phyloP scores from a whole-genome alignment of 176 grass and related monocot genomes.

The Musa beccarii region DNA sequence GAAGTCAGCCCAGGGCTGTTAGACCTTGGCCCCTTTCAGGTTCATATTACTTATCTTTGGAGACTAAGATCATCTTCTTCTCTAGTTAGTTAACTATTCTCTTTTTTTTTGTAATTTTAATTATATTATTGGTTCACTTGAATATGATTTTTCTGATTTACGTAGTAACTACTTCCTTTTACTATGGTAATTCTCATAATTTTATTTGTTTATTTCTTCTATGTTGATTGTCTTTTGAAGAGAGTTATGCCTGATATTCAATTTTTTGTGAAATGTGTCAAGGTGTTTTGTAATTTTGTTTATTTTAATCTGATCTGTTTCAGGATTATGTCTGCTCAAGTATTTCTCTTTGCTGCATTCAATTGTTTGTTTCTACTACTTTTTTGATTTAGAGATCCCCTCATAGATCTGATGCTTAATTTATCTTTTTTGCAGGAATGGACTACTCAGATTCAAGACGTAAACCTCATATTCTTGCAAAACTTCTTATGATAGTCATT shows the following conservation, averaged over 20 bases:
- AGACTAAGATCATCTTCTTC: not conserved
- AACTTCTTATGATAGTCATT: constrained; percentile 50
- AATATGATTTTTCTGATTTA: not conserved
- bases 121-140: not conserved
- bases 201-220: not conserved
- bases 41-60: constrained; percentile 30
- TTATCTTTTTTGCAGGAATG: constrained; percentile 52
- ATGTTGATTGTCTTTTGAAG: not conserved
- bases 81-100: not conserved
- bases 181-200: not conserved
- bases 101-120: not conserved
- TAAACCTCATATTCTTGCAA: constrained; percentile 72
- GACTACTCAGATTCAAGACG: constrained; percentile 78
- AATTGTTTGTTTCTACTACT: constrained; percentile 6
- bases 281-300: no score
- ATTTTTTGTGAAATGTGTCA: no score
- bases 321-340: not conserved
- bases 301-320: not conserved
- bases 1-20: constrained; percentile 61
- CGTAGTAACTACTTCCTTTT: not conserved
- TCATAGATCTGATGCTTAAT: not conserved
- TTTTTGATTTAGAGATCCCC: constrained; percentile 1
- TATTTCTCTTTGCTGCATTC: not conserved
- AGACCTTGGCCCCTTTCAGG: constrained; percentile 37
- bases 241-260: no score